Conservation (phyloP, 164 flowering plant genomes). For the Tetracentron sinense region DNA sequence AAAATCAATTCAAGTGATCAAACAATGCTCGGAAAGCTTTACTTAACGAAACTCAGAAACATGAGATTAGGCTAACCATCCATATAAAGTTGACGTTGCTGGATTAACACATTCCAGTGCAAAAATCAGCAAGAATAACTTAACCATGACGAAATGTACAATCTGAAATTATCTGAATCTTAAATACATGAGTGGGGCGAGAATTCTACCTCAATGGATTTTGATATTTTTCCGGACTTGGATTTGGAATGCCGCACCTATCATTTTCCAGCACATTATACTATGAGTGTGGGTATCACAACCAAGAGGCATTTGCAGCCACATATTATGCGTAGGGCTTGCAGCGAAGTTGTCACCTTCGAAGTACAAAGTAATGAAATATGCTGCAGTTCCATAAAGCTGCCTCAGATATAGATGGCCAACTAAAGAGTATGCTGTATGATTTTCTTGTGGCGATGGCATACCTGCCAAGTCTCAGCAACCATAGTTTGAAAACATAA, state of each 20-base stretch:
- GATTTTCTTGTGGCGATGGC: slow-evolving; percentile 67
- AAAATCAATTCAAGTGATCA: no score
- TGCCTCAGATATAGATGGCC: slow-evolving; percentile 75
- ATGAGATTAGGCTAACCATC: no score
- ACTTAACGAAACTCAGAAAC: background rate
- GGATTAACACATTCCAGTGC: background rate
- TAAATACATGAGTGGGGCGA: background rate
- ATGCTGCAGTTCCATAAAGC: slow-evolving; percentile 69
- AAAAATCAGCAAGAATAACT: background rate
- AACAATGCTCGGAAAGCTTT: no score
- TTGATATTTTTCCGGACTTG: slow-evolving; percentile 58
- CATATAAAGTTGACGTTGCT: background rate
- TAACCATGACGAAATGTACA: background rate
- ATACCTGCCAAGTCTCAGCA: slow-evolving; percentile 45
- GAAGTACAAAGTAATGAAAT: slow-evolving; percentile 60
- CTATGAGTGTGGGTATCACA: slow-evolving; percentile 63
- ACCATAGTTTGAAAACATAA: background rate
- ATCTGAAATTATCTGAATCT: background rate
- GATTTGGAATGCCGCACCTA: slow-evolving; percentile 42
- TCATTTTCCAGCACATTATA: slow-evolving; percentile 74
- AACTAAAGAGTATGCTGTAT: slow-evolving; percentile 81
- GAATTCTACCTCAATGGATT: slow-evolving; percentile 27
- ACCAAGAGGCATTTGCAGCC: slow-evolving; percentile 69
- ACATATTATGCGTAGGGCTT: slow-evolving; percentile 63
- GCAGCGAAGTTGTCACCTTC: slow-evolving; percentile 84